A percentile compares a stretch with the other conserved stretches of the same genome.
Evolutionary conservation across 805 yeast genomes (phyloP).

Genomic region (Zygoascus flipseniorum): DNA sequence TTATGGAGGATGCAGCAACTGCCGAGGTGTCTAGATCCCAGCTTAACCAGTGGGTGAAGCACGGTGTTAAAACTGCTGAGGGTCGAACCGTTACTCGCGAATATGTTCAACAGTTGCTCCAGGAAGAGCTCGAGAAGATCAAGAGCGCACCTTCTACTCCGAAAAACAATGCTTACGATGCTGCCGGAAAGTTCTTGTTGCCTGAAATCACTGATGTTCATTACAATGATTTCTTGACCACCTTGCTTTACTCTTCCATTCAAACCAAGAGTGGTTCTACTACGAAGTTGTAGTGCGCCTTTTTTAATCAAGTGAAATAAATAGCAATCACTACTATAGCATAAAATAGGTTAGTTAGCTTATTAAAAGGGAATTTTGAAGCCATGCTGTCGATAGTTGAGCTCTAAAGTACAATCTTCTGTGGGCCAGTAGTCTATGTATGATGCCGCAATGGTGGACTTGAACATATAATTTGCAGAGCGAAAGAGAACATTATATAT

Average conservation of each 20-base stretch:
- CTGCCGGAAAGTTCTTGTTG: constrained; percentile 48
- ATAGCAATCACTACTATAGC: not conserved
- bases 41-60: constrained; percentile 69
- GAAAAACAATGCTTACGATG: constrained; percentile 42
- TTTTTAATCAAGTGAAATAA: not conserved
- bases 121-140: constrained; percentile 50
- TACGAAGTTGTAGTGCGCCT: not conserved
- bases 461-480: no score
- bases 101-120: constrained; percentile 41
- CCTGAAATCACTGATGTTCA: constrained; percentile 59
- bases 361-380: not conserved
- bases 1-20: constrained; percentile 76
- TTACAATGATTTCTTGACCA: constrained; percentile 59
- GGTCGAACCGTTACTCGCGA: constrained; percentile 47
- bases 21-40: constrained; percentile 71
- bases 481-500: no score
- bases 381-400: no score
- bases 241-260: constrained; percentile 40
- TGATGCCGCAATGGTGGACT: no score
- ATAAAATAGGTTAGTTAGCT: not conserved
- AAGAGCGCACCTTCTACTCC: constrained; percentile 31
- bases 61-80: constrained; percentile 46
- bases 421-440: no score
- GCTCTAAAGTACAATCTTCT: no score
- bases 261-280: constrained; percentile 1